phyloP scores from a whole-genome alignment of 2,329 filamentous ascomycete genomes.

The Rhytidhysteron rufulum region DNA sequence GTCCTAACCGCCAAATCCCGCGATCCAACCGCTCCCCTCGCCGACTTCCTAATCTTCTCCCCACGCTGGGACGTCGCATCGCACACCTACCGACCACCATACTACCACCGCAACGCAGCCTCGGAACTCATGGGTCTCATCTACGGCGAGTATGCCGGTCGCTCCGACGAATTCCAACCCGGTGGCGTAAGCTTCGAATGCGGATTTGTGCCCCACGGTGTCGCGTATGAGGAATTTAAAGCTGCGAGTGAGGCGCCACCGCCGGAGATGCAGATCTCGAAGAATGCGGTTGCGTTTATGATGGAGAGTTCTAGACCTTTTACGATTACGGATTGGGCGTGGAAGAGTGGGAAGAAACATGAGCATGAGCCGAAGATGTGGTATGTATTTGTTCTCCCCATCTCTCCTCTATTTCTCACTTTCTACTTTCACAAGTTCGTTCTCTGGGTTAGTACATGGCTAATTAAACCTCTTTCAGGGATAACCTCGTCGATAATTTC shows the following conservation, averaged over 20 bases:
- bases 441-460: neutral
- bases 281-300: constrained; percentile 62
- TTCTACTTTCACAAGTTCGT: neutral
- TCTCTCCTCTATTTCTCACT: neutral
- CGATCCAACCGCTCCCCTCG: constrained; percentile 58
- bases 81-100: constrained; percentile 56
- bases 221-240: constrained; percentile 54
- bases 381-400: constrained; percentile 19
- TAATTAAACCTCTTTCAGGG: constrained; percentile 16
- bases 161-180: constrained; percentile 54
- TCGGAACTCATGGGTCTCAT: constrained; percentile 66
- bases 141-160: constrained; percentile 52
- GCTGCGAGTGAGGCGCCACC: constrained; percentile 50
- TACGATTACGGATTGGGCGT: constrained; percentile 34
- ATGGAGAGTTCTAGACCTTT: constrained; percentile 50
- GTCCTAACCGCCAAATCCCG: constrained; percentile 58
- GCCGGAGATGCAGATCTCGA: constrained; percentile 32
- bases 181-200: constrained; percentile 64
- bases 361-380: constrained; percentile 47
- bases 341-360: constrained; percentile 42
- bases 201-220: constrained; percentile 66
- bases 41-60: constrained; percentile 63
- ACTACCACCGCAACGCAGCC: constrained; percentile 64
- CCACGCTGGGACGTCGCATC: constrained; percentile 61
- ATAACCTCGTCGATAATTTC: constrained; percentile 52